A percentile compares a stretch with the other conserved stretches of the same genome.
phyloP scores from a whole-genome alignment of 164 flowering plant species.

The Stephania cephalantha region DNA sequence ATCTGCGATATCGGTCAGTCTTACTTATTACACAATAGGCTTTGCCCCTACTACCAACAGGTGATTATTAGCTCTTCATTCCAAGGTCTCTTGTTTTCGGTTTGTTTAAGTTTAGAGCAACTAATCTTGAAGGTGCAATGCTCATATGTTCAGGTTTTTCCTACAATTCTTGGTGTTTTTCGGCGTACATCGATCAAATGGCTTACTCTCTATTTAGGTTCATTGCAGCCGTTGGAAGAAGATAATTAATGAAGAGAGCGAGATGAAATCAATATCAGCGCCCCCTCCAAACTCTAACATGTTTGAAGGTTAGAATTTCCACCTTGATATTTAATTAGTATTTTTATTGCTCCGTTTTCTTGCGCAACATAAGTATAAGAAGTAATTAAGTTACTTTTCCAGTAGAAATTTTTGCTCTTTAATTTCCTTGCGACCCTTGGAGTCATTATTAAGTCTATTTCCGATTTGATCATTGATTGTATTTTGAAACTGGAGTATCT shows the following conservation, averaged over 20 bases:
- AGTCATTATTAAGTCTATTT: no score
- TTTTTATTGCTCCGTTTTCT: no score
- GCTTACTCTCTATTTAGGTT: conserved; percentile 39
- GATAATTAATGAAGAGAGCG: no score
- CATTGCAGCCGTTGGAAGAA: conserved; percentile 36
- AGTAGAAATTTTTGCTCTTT: no score
- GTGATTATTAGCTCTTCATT: conserved; percentile 14
- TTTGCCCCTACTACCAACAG: conserved; percentile 45
- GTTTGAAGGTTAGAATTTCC: no score
- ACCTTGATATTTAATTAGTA: conserved; percentile 25
- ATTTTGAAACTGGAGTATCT: no score
- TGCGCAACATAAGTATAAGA: not conserved
- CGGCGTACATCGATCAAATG: conserved; percentile 38
- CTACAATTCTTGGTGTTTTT: conserved; percentile 36
- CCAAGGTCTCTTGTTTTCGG: no score
- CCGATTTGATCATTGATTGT: no score
- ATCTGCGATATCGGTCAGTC: conserved; percentile 42
- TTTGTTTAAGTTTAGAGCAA: no score
- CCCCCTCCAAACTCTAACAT: no score
- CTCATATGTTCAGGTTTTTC: conserved; percentile 29
- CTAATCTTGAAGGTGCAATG: no score
- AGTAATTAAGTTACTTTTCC: conserved; percentile 17
- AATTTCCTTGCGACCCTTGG: no score
- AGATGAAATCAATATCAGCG: conserved; percentile 56
- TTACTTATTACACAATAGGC: conserved; percentile 51